Evolutionary conservation across 2,329 filamentous ascomycete species (phyloP).

Genomic region (Ophiostoma quercus): DNA sequence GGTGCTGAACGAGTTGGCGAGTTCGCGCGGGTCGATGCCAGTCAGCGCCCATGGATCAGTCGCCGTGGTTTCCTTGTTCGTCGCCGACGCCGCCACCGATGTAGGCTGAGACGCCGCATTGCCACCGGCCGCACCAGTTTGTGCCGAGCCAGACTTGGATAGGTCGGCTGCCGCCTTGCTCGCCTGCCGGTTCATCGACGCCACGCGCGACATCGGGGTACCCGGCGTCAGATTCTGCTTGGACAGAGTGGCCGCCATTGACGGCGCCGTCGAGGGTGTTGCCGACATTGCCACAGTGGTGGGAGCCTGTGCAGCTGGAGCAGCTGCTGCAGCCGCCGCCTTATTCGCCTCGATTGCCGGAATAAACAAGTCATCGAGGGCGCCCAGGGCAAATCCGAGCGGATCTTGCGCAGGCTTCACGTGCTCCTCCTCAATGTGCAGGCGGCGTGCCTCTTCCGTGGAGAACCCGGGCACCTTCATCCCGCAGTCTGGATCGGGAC

Average conservation of each 20-base stretch:
- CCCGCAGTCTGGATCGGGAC: slow-evolving; percentile 53
- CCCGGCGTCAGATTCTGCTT: slow-evolving; percentile 44
- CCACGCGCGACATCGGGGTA: slow-evolving; percentile 49
- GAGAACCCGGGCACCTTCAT: slow-evolving; percentile 46
- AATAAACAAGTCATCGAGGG: slow-evolving; percentile 45
- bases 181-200: slow-evolving; percentile 47
- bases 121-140: background rate
- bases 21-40: slow-evolving; percentile 51
- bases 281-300: background rate
- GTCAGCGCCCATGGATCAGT: slow-evolving; percentile 36
- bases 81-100: slow-evolving; percentile 26
- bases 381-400: slow-evolving; percentile 48
- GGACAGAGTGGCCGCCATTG: slow-evolving; percentile 41
- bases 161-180: slow-evolving; percentile 38
- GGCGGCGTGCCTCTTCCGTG: slow-evolving; percentile 49
- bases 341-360: slow-evolving; percentile 49
- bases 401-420: slow-evolving; percentile 52
- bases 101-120: slow-evolving; percentile 21
- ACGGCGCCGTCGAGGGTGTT: slow-evolving; percentile 25
- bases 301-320: slow-evolving; percentile 21
- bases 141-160: slow-evolving; percentile 30
- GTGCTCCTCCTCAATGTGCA: slow-evolving; percentile 57
- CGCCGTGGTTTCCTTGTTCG: background rate
- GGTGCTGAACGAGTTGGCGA: slow-evolving; percentile 38
- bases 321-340: slow-evolving; percentile 33